Percentiles rank a stretch among this genome's conserved stretches.
Conservation (phyloP, 164 flowering plant species). For the Houttuynia cordata region DNA sequence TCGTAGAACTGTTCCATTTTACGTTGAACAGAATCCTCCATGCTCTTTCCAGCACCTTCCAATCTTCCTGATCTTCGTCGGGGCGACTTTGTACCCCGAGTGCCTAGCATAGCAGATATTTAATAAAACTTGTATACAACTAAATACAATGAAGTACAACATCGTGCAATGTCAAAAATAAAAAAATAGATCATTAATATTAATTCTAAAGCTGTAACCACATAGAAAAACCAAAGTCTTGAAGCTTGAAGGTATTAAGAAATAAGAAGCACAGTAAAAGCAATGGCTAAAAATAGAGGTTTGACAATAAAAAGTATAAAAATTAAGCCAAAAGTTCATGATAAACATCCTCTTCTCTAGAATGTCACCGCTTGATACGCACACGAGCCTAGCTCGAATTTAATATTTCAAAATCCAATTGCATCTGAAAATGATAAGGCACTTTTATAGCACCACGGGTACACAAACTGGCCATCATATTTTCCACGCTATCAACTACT, state of each 20-base stretch:
- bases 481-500: too few species aligned
- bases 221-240: neutral
- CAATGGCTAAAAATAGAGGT: neutral
- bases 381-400: too few species aligned
- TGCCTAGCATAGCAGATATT: constrained; percentile 27
- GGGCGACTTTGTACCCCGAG: constrained; percentile 28
- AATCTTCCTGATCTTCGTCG: constrained; percentile 39
- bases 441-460: too few species aligned
- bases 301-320: too few species aligned
- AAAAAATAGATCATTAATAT: neutral
- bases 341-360: too few species aligned
- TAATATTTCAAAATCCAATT: too few species aligned
- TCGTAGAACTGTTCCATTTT: constrained; percentile 96
- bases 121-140: neutral
- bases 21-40: constrained; percentile 85
- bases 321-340: too few species aligned
- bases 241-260: neutral
- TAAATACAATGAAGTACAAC: neutral
- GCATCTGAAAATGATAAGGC: too few species aligned
- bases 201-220: neutral
- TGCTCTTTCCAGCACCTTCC: constrained; percentile 80
- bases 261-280: neutral
- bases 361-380: too few species aligned
- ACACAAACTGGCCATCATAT: too few species aligned
- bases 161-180: neutral